A percentile compares a stretch with the other conserved stretches of the same genome.
phyloP scores from a whole-genome alignment of 78 protist genomes.

The Cyanophora paradoxa region DNA sequence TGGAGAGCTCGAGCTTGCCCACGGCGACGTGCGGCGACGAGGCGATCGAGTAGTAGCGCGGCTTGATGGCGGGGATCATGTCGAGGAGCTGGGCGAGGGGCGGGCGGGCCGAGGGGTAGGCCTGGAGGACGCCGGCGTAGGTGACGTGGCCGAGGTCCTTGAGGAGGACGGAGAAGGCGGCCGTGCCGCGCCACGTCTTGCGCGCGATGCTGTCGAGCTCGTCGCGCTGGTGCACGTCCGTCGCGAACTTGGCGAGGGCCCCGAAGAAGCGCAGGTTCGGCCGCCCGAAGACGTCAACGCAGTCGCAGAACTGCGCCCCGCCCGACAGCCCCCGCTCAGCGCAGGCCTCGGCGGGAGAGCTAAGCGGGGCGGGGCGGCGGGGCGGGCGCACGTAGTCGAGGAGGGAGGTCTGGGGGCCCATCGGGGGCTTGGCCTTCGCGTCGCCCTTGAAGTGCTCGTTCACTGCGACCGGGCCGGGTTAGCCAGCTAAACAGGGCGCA shows the following conservation, averaged over 20 bases:
- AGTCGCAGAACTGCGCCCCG: slow-evolving; percentile 4
- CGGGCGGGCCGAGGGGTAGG: slow-evolving; percentile 44
- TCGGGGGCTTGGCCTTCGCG: background rate
- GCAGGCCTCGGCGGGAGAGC: no score
- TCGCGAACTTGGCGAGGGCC: slow-evolving; percentile 13
- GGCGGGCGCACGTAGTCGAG: background rate
- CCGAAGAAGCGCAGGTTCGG: slow-evolving; percentile 38
- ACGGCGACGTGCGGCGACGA: slow-evolving; percentile 37
- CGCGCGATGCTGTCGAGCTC: no score
- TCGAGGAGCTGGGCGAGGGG: slow-evolving; percentile 33
- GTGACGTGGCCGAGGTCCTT: no score
- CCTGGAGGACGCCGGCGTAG: slow-evolving; percentile 32
- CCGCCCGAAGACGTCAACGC: slow-evolving; percentile 38
- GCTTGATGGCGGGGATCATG: slow-evolving; percentile 52
- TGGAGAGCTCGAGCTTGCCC: slow-evolving; percentile 34
- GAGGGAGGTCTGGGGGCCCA: background rate
- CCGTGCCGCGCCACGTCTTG: no score
- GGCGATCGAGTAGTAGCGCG: slow-evolving; percentile 70
- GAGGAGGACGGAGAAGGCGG: no score
- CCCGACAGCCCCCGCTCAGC: no score
- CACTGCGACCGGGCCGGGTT: no score
- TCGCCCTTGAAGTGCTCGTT: background rate
- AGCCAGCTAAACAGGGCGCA: no score
- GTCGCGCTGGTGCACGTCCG: slow-evolving; percentile 12
- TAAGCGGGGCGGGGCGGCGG: no score